Evolutionary conservation across 768 basidiomycete species (phyloP).

Genomic region (Plicaturopsis crispa): DNA sequence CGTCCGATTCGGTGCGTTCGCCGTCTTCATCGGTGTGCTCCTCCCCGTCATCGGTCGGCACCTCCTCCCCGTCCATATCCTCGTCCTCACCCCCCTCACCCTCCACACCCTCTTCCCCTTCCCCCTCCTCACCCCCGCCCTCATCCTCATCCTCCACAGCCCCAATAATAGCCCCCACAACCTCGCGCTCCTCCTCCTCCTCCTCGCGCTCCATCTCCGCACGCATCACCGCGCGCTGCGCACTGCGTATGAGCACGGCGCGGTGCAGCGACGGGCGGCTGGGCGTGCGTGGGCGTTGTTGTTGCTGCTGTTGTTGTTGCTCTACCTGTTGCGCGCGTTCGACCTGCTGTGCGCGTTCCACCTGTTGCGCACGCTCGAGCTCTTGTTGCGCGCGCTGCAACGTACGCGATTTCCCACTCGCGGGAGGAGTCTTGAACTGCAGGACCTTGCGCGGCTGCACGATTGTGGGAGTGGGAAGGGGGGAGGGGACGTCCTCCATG

Average conservation of each 20-base stretch:
- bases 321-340: background rate
- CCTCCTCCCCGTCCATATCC: slow-evolving; percentile 8
- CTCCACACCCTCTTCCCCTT: slow-evolving; percentile 7
- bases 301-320: slow-evolving; percentile 17
- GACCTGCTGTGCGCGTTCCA: background rate
- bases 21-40: slow-evolving; percentile 13
- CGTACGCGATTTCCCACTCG: slow-evolving; percentile 6
- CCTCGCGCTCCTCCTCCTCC: slow-evolving; percentile 43
- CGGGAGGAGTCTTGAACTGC: slow-evolving; percentile 9
- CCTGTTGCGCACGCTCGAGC: background rate
- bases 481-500: slow-evolving; percentile 52
- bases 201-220: slow-evolving; percentile 45
- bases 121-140: slow-evolving; percentile 13
- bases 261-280: slow-evolving; percentile 50
- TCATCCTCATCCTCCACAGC: slow-evolving; percentile 24
- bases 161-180: slow-evolving; percentile 21
- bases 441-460: too few species aligned
- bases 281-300: slow-evolving; percentile 15
- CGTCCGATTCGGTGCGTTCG: slow-evolving; percentile 11
- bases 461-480: slow-evolving; percentile 7
- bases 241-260: slow-evolving; percentile 63
- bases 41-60: slow-evolving; percentile 16
- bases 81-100: slow-evolving; percentile 6
- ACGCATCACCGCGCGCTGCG: slow-evolving; percentile 49
- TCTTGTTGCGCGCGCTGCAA: slow-evolving; percentile 8